Percentiles rank a stretch among this genome's conserved stretches.
phyloP scores from a whole-genome alignment of 2,329 filamentous ascomycete genomes.

The Alternaria tenuissima region DNA sequence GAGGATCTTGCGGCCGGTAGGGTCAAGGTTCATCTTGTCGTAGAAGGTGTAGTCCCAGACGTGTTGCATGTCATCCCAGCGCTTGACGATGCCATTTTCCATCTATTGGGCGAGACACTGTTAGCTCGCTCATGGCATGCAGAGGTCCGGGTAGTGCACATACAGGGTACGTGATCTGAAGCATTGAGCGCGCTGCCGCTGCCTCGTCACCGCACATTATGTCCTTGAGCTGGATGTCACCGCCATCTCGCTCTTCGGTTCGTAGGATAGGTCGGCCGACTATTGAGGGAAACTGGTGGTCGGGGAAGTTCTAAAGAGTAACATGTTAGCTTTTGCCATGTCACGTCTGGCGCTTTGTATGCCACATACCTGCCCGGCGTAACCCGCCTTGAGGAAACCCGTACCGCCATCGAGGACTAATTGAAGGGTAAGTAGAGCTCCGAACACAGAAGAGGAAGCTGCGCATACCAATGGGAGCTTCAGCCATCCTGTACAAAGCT shows the following conservation, averaged over 20 bases:
- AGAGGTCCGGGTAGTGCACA: conserved; percentile 33
- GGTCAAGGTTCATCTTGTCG: conserved; percentile 95
- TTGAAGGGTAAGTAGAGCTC: conserved; percentile 41
- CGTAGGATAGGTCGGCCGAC: conserved; percentile 97
- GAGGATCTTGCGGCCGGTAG: conserved; percentile 92
- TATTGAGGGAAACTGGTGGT: conserved; percentile 98
- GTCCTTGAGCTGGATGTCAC: conserved; percentile 83
- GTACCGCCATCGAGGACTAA: conserved; percentile 99
- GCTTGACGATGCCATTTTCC: conserved; percentile 99
- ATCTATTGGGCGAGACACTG: conserved; percentile 64
- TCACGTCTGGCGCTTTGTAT: neutral
- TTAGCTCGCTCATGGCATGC: conserved; percentile 31
- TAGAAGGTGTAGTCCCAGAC: conserved; percentile 99
- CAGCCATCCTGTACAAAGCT: conserved; percentile 53
- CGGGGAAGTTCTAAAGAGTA: conserved; percentile 84
- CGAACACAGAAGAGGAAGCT: conserved; percentile 10
- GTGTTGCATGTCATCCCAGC: conserved; percentile 99
- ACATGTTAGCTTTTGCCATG: conserved; percentile 14
- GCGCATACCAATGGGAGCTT: conserved; percentile 59
- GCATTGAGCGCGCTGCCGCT: conserved; percentile 92
- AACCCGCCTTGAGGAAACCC: conserved; percentile 99
- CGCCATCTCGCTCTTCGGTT: conserved; percentile 84
- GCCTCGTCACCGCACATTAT: conserved; percentile 99
- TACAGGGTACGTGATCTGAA: conserved; percentile 96
- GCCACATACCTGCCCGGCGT: conserved; percentile 80